These are phyloP conservation scores for Globisporangium polare DNA, from an alignment of 352 stramenopile genomes.

Conservation along the genomic window DNA sequence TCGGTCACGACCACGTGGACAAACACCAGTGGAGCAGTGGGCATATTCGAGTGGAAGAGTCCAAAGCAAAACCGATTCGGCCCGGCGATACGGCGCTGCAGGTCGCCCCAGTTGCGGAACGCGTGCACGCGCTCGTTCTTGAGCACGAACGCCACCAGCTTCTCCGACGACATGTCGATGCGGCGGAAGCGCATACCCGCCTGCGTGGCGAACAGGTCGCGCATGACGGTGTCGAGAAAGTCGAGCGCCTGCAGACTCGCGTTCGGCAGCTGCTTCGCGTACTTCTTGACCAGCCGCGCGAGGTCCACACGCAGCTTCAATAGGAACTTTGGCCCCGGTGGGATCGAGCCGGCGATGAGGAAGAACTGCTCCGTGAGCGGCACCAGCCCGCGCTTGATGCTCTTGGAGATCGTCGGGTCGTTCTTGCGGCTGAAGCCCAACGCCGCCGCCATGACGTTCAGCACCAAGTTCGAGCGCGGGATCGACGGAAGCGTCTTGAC, in stretches of 20 bases:
- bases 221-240: conserved; percentile 81
- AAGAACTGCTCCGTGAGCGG: conserved; percentile 81
- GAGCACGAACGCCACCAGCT: conserved; percentile 61
- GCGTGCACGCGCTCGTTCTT: conserved; percentile 77
- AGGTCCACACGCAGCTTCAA: conserved; percentile 71
- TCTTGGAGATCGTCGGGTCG: conserved; percentile 81
- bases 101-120: conserved; percentile 62
- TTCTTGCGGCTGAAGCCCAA: conserved; percentile 80
- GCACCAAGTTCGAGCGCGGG: conserved; percentile 69
- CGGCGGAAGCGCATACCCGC: conserved; percentile 75
- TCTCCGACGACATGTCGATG: conserved; percentile 72
- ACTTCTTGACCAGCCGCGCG: conserved; percentile 42
- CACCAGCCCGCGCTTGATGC: conserved; percentile 80
- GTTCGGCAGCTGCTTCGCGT: conserved; percentile 36
- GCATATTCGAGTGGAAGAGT: conserved; percentile 83
- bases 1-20: conserved; percentile 73
- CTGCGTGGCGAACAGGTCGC: conserved; percentile 79
- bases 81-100: conserved; percentile 56
- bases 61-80: conserved; percentile 75
- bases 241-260: conserved; percentile 61
- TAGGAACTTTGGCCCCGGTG: conserved; percentile 67
- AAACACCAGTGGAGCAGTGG: conserved; percentile 65
- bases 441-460: conserved; percentile 72
- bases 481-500: conserved; percentile 79
- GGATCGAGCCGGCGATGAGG: conserved; percentile 64